Percentiles rank a stretch among this genome's conserved stretches.
Evolutionary conservation across 192 early-diverging fungal species (phyloP).

Genomic region (Linnemannia zychae): DNA sequence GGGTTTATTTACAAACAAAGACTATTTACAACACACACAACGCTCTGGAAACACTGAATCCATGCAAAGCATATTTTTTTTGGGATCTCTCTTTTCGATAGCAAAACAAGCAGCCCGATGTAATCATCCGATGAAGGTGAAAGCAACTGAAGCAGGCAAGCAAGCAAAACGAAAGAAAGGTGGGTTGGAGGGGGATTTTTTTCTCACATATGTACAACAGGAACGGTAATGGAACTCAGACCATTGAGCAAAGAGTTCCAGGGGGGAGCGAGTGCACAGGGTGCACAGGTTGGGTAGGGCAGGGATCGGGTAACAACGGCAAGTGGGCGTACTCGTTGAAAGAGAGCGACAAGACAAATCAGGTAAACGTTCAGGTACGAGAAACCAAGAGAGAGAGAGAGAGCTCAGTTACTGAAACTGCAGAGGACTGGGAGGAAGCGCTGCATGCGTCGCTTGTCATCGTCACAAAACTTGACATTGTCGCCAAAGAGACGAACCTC

Average conservation of each 20-base stretch:
- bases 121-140: too few species aligned
- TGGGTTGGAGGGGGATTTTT: not conserved
- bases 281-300: not conserved
- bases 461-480: slow-evolving; percentile 58
- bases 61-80: slow-evolving; percentile 9
- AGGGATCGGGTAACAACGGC: not conserved
- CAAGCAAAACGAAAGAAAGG: too few species aligned
- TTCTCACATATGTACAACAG: slow-evolving; percentile 12
- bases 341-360: not conserved
- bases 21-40: slow-evolving; percentile 7
- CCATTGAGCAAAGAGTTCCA: not conserved
- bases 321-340: not conserved
- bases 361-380: too few species aligned
- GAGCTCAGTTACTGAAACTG: slow-evolving; percentile 42
- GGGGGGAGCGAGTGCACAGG: not conserved
- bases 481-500: slow-evolving; percentile 52
- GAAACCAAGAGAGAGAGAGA: too few species aligned
- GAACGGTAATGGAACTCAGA: slow-evolving; percentile 5
- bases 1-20: slow-evolving; percentile 17
- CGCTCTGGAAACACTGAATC: slow-evolving; percentile 11
- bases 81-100: not conserved
- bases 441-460: slow-evolving; percentile 56
- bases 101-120: too few species aligned
- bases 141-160: too few species aligned
- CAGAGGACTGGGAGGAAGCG: slow-evolving; percentile 50